A percentile compares a stretch with the other conserved stretches of the same genome.
phyloP scores from a whole-genome alignment of 106 monocot species.

The Alisma plantagoaquatica region DNA sequence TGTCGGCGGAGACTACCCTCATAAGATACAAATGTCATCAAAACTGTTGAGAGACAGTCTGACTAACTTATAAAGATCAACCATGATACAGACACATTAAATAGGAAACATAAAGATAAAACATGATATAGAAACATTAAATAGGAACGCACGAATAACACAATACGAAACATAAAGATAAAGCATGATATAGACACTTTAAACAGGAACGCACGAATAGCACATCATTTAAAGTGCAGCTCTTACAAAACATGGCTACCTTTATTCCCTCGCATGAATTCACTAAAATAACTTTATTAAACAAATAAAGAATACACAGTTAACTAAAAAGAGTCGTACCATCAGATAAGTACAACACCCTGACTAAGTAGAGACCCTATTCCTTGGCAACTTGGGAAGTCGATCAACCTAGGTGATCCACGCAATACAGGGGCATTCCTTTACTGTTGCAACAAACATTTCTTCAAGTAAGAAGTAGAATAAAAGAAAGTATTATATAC shows the following conservation, averaged over 20 bases:
- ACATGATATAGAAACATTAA: no score
- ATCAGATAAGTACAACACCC: constrained; percentile 43
- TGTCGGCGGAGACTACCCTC: no score
- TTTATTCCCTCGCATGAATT: no score
- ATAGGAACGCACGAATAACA: no score
- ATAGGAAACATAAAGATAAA: no score
- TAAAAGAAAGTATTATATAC: background rate
- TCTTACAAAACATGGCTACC: no score
- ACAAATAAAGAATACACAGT: background rate
- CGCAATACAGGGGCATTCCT: constrained; percentile 56
- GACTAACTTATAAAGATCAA: constrained; percentile 48
- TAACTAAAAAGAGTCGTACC: constrained; percentile 24
- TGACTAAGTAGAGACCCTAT: constrained; percentile 40
- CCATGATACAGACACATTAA: constrained; percentile 12
- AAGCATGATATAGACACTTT: background rate
- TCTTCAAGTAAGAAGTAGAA: constrained; percentile 9
- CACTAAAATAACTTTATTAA: no score
- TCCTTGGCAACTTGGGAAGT: constrained; percentile 50
- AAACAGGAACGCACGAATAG: no score
- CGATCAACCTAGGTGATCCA: constrained; percentile 48
- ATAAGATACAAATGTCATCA: no score
- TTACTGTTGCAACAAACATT: constrained; percentile 52
- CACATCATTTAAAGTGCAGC: no score
- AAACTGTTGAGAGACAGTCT: no score
- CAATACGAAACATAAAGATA: background rate